Evolutionary conservation across 768 basidiomycete genomes (phyloP).

Genomic region (Lactarius akahatsu): DNA sequence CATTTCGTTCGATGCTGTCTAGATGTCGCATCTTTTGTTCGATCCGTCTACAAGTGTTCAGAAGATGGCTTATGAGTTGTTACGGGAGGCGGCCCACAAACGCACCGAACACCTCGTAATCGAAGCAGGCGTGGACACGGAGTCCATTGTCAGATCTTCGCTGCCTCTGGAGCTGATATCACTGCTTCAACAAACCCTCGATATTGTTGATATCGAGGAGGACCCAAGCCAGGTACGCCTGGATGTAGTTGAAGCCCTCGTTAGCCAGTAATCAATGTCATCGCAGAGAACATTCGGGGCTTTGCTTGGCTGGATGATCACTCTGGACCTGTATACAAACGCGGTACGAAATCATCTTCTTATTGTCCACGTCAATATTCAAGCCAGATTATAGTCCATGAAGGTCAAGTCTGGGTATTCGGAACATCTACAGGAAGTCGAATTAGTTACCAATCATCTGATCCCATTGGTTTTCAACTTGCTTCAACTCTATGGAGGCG

Average conservation of each 20-base stretch:
- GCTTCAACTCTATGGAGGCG: conserved; percentile 65
- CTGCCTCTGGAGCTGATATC: conserved; percentile 68
- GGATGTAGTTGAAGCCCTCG: background rate
- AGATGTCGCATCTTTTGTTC: conserved; percentile 81
- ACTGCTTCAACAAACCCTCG: conserved; percentile 53
- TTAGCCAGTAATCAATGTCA: conserved; percentile 10
- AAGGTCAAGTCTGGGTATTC: conserved; percentile 84
- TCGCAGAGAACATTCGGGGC: conserved; percentile 55
- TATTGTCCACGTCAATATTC: conserved; percentile 7
- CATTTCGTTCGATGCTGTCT: conserved; percentile 10
- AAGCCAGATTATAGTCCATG: conserved; percentile 58
- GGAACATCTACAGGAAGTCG: conserved; percentile 74
- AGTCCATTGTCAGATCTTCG: conserved; percentile 49
- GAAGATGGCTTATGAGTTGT: conserved; percentile 71
- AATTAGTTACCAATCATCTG: conserved; percentile 61
- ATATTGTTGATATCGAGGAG: conserved; percentile 40
- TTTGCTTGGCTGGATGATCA: conserved; percentile 87
- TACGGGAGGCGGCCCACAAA: conserved; percentile 66
- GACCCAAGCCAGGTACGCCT: conserved; percentile 35
- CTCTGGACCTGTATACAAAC: conserved; percentile 79
- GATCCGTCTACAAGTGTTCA: conserved; percentile 68
- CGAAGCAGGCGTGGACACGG: conserved; percentile 78
- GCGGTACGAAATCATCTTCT: conserved; percentile 54
- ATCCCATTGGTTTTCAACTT: conserved; percentile 70
- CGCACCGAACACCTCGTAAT: conserved; percentile 83